Evolutionary conservation across 768 basidiomycete species (phyloP), one percentile per base, ranked within the genome.

Genomic region (Suillus decipiens): DNA sequence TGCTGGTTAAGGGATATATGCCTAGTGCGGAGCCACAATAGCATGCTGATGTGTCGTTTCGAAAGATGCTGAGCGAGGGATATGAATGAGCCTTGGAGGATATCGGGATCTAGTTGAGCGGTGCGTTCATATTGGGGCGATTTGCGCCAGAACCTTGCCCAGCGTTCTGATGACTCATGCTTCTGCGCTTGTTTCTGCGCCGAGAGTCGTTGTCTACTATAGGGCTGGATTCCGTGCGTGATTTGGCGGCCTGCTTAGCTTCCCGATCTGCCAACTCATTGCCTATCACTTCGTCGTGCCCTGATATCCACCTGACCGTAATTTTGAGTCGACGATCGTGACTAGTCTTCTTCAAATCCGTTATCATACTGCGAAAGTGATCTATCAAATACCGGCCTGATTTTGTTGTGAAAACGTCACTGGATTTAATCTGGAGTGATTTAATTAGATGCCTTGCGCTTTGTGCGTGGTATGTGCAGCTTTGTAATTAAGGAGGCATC

Each of bases 1-100:
- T 79, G 69, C 12, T 69, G 55, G 19, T 72, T 67, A 0, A 79
- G 69, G 0, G 73, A 70, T 2, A 66, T 56, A 47, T 79, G 78
- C 0, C 70, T 74, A 0, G 73, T 73, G 1, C 70, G 45, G 19
- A 80, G 69, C 60, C 78, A 78, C 0, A 69, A 60, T 0, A 79
- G 45, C 4, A 78, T 24, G 39, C 71, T 70, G 11, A 69, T 62
- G 5, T 72, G 59, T 14, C 61, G 61, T 36, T 68, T 47, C 0
- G 62, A 58, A 1, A 75, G 43, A 0, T 42, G 31, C 11, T 59
- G 37, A 3, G 61, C 60, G 0, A 62, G 33, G 51, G 64, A 68
- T 5, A 31, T 14, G 7, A 62, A 59, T 1, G 42, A 47, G 3
- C n/a, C 45, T 22, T 5, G 15, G 4, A 57, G 41, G 3, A 42